Percentiles rank a stretch among this genome's conserved stretches.
Evolutionary conservation across 306 rosid species (phyloP).

Genomic region (Malus fusca): DNA sequence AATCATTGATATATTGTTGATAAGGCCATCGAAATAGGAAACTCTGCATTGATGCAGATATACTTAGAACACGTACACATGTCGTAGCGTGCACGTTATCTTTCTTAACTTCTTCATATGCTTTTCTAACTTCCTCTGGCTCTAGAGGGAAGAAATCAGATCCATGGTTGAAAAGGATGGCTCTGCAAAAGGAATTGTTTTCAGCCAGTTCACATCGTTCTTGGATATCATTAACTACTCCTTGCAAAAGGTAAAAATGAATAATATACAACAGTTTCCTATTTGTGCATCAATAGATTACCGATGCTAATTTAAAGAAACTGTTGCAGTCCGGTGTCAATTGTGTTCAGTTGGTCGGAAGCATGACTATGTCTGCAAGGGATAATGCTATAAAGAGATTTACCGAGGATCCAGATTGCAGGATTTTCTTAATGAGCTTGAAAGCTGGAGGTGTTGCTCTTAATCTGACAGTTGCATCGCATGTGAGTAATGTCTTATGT

Average conservation of each 20-base stretch:
- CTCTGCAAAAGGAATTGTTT: conserved; percentile 89
- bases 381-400: conserved; percentile 68
- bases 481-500: conserved; percentile 40
- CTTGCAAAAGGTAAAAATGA: conserved; percentile 48
- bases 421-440: conserved; percentile 92
- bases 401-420: conserved; percentile 75
- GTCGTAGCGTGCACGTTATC: not conserved
- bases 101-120: not conserved
- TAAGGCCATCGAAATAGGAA: not conserved
- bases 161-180: conserved; percentile 93
- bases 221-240: conserved; percentile 89
- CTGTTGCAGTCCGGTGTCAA: conserved; percentile 67
- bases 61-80: not conserved
- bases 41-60: not conserved
- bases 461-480: conserved; percentile 85
- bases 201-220: conserved; percentile 92
- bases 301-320: conserved; percentile 12
- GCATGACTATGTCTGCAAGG: conserved; percentile 74
- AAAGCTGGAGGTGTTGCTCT: conserved; percentile 97
- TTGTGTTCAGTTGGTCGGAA: conserved; percentile 79
- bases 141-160: conserved; percentile 90
- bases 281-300: conserved; percentile 1
- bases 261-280: not conserved
- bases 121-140: conserved; percentile 10
- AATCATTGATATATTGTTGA: not conserved